Evolutionary conservation across 2,329 filamentous ascomycete genomes (phyloP).

Genomic region (Huntiella savannae): DNA sequence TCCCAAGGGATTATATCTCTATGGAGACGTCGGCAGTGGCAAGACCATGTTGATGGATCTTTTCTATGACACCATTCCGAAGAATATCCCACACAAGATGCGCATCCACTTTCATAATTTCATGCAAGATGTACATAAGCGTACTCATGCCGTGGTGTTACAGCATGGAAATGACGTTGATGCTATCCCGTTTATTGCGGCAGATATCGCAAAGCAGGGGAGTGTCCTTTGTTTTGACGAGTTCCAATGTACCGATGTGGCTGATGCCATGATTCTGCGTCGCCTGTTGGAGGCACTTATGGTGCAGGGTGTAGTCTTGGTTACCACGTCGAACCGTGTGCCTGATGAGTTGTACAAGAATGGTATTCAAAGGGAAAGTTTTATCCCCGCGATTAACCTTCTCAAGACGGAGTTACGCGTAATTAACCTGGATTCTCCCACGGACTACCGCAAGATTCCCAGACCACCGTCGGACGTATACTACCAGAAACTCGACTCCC

Average conservation of each 20-base stretch:
- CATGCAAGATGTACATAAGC: conserved; percentile 93
- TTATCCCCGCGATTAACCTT: conserved; percentile 85
- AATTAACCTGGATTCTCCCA: conserved; percentile 85
- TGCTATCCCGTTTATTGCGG: conserved; percentile 76
- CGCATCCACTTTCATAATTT: conserved; percentile 98
- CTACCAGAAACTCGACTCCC: conserved; percentile 65
- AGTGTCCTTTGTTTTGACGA: conserved; percentile 94
- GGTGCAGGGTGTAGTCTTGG: conserved; percentile 88
- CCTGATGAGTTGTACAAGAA: conserved; percentile 96
- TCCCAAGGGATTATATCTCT: conserved; percentile 83
- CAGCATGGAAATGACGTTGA: conserved; percentile 77
- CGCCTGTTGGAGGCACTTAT: conserved; percentile 75
- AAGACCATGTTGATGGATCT: conserved; percentile 99
- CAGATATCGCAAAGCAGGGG: conserved; percentile 71
- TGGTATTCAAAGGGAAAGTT: conserved; percentile 86
- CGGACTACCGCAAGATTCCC: conserved; percentile 93
- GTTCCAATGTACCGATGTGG: conserved; percentile 96
- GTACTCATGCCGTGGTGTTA: conserved; percentile 80
- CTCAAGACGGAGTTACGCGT: conserved; percentile 70
- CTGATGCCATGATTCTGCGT: conserved; percentile 93
- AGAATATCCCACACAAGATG: conserved; percentile 62
- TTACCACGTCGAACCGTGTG: conserved; percentile 93
- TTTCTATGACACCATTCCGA: conserved; percentile 81
- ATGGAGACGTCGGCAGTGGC: conserved; percentile 87
- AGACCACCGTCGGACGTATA: conserved; percentile 87